A percentile compares a stretch with the other conserved stretches of the same genome.
Conservation (phyloP, 352 stramenopile genomes). For the Blastocystis sp. region DNA sequence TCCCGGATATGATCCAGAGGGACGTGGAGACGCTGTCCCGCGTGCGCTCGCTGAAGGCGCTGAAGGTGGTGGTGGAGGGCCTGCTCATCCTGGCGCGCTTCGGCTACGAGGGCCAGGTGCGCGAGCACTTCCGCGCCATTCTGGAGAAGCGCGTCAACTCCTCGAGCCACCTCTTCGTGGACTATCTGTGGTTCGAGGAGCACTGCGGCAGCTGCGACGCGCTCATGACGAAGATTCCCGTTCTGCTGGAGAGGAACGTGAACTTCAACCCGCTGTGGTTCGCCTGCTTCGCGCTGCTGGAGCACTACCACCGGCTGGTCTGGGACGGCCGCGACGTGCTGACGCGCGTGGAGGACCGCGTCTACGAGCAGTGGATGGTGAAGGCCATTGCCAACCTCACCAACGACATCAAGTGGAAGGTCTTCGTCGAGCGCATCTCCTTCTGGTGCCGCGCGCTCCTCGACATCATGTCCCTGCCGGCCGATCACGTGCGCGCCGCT, state of each 20-base stretch:
- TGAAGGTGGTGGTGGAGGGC: conserved; percentile 82
- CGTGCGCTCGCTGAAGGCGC: conserved; percentile 79
- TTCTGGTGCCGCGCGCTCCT: conserved; percentile 3
- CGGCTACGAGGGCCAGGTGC: conserved; percentile 79
- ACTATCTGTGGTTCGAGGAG: conserved; percentile 78
- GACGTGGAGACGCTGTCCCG: conserved; percentile 78
- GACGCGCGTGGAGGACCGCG: background rate
- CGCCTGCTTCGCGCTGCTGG: conserved; percentile 80
- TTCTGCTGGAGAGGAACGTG: conserved; percentile 78
- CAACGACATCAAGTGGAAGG: conserved; percentile 55
- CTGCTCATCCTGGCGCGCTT: conserved; percentile 79
- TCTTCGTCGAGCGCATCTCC: conserved; percentile 20
- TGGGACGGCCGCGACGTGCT: conserved; percentile 15
- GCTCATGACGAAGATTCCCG: conserved; percentile 78
- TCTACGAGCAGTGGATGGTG: background rate
- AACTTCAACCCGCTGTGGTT: conserved; percentile 86
- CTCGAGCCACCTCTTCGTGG: conserved; percentile 79
- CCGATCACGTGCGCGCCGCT: background rate
- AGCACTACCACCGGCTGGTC: conserved; percentile 71
- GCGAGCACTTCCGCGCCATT: conserved; percentile 65
- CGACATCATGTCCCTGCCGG: background rate
- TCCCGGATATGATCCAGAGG: conserved; percentile 75
- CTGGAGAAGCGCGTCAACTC: conserved; percentile 74
- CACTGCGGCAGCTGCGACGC: conserved; percentile 74
- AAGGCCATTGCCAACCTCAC: background rate